Conservation (phyloP, 2,329 filamentous ascomycete genomes). For the Zymoseptoria ardabiliae region DNA sequence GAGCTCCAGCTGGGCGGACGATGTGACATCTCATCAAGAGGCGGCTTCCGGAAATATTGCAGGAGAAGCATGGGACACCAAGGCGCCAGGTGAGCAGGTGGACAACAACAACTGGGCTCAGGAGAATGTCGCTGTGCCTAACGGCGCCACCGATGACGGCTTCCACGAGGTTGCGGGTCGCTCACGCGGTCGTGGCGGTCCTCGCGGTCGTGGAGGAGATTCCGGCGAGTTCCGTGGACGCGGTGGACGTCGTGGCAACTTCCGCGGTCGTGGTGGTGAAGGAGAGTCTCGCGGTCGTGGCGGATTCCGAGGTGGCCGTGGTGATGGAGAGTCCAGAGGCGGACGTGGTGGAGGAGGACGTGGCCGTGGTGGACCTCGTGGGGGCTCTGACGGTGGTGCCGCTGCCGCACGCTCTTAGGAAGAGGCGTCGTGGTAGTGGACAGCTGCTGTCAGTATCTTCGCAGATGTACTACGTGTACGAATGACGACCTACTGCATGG, state of each 20-base stretch:
- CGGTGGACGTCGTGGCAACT: slow-evolving; percentile 16
- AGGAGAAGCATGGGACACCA: slow-evolving; percentile 26
- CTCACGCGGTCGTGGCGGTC: slow-evolving; percentile 18
- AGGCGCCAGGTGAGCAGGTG: slow-evolving; percentile 38
- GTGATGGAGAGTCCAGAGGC: slow-evolving; percentile 19
- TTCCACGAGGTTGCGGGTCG: slow-evolving; percentile 57
- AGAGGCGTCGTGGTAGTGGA: slow-evolving; percentile 4
- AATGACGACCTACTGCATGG: neutral
- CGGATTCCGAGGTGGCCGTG: slow-evolving; percentile 38
- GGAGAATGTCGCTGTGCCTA: slow-evolving; percentile 12
- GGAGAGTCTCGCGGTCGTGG: slow-evolving; percentile 28
- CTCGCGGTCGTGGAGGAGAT: slow-evolving; percentile 31
- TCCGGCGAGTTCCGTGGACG: slow-evolving; percentile 31
- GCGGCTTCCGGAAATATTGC: slow-evolving; percentile 23
- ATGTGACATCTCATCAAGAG: slow-evolving; percentile 35
- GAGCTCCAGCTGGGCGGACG: slow-evolving; percentile 74
- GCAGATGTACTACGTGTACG: neutral
- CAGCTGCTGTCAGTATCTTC: neutral
- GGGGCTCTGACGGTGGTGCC: slow-evolving; percentile 14
- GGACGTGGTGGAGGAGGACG: slow-evolving; percentile 11
- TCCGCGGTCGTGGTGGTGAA: slow-evolving; percentile 29
- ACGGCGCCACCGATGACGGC: slow-evolving; percentile 49
- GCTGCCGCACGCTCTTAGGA: slow-evolving; percentile 13
- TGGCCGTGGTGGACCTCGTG: slow-evolving; percentile 11
- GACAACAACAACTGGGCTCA: slow-evolving; percentile 14